Evolutionary conservation across 495 filamentous ascomycete species (phyloP).

Genomic region (Trichoderma erinaceum): DNA sequence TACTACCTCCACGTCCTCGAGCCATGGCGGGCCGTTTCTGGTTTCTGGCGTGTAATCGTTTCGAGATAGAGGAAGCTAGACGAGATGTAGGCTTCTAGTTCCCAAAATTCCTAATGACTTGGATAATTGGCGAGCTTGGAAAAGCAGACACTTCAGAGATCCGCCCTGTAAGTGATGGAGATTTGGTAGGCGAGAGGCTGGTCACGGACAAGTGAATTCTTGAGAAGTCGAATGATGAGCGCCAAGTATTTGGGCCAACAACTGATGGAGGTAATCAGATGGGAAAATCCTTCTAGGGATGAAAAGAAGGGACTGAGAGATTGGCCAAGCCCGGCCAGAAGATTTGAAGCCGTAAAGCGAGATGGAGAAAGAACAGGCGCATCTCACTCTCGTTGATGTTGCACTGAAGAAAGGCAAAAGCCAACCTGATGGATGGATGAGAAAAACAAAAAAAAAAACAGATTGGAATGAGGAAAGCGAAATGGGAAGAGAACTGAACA

Average conservation of each 20-base stretch:
- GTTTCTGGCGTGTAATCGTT: neutral
- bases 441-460: neutral
- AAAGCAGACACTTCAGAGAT: neutral
- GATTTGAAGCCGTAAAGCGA: neutral
- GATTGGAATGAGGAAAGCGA: neutral
- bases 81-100: neutral
- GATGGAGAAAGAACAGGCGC: neutral
- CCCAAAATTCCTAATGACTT: too few species aligned
- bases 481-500: neutral
- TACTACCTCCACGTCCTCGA: slow-evolving; percentile 8
- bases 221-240: neutral
- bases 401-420: neutral
- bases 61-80: neutral
- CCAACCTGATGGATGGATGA: neutral
- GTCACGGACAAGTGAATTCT: neutral
- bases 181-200: neutral
- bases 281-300: neutral
- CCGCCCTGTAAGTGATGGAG: neutral
- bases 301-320: neutral
- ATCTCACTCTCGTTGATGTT: neutral
- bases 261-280: neutral
- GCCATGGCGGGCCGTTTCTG: neutral
- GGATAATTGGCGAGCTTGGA: neutral
- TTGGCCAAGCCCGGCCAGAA: neutral
- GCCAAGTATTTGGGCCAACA: neutral